A percentile compares a stretch with the other conserved stretches of the same genome.
These are phyloP conservation scores for Pseudogymnoascus sp. DNA, from an alignment of 2,329 filamentous ascomycete species.

Conservation along the genomic window DNA sequence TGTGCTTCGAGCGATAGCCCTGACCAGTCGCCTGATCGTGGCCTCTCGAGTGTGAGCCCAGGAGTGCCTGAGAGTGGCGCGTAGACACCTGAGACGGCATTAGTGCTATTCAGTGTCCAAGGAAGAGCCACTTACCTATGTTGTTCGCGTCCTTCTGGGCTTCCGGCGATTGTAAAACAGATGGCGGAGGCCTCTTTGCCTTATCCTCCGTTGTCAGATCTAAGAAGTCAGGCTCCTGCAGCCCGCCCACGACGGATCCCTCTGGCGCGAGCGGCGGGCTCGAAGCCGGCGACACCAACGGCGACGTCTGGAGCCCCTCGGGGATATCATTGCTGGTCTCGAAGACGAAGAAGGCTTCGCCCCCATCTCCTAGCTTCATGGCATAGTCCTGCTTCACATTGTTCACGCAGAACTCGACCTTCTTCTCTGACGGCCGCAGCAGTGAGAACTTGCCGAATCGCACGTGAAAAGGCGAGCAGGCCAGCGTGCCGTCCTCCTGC, in stretches of 20 bases:
- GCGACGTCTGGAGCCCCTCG: slow-evolving; percentile 89
- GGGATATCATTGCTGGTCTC: slow-evolving; percentile 89
- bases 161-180: slow-evolving; percentile 31
- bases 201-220: slow-evolving; percentile 41
- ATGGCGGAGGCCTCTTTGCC: slow-evolving; percentile 37
- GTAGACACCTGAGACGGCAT: slow-evolving; percentile 25
- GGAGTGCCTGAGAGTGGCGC: slow-evolving; percentile 48
- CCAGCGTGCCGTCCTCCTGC: slow-evolving; percentile 80
- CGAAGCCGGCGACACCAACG: slow-evolving; percentile 78
- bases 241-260: slow-evolving; percentile 32
- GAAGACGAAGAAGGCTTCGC: slow-evolving; percentile 98
- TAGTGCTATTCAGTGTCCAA: slow-evolving; percentile 10
- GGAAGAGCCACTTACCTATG: slow-evolving; percentile 20
- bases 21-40: slow-evolving; percentile 44
- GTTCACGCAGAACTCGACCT: slow-evolving; percentile 97
- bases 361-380: slow-evolving; percentile 97
- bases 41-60: slow-evolving; percentile 37
- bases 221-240: slow-evolving; percentile 63
- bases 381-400: slow-evolving; percentile 83
- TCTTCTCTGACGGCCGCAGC: slow-evolving; percentile 91
- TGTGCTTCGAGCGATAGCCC: slow-evolving; percentile 33
- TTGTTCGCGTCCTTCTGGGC: slow-evolving; percentile 25
- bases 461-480: slow-evolving; percentile 96
- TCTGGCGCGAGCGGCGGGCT: slow-evolving; percentile 62
- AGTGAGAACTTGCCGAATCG: slow-evolving; percentile 98